These are phyloP conservation scores for Moricandia moricandioides DNA, from an alignment of 345 rosid genomes.

Conservation along the genomic window DNA sequence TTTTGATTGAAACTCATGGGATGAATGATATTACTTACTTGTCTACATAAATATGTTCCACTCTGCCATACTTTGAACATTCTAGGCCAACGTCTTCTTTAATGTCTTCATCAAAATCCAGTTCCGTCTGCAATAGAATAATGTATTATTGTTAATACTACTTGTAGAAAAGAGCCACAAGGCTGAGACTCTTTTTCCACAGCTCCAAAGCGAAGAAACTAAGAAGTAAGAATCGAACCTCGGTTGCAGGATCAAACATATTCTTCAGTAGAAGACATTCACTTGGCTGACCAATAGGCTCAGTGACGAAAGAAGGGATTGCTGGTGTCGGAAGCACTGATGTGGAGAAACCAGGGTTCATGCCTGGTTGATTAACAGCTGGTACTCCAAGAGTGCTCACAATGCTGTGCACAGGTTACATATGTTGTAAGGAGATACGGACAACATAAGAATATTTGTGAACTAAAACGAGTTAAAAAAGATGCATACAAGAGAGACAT, in stretches of 20 bases:
- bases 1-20: not conserved
- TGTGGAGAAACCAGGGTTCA: conserved; percentile 12
- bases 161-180: not conserved
- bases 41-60: conserved; percentile 73
- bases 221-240: conserved; percentile 44
- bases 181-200: not conserved
- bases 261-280: conserved; percentile 85
- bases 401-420: conserved; percentile 44
- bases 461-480: not conserved
- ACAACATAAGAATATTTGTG: not conserved
- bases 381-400: conserved; percentile 46
- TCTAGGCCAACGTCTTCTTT: conserved; percentile 79
- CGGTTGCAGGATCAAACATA: conserved; percentile 86
- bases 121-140: conserved; percentile 58
- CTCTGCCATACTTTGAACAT: conserved; percentile 77
- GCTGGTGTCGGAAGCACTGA: conserved; percentile 51
- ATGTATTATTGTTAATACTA: not conserved
- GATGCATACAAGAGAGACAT: conserved; percentile 6
- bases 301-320: conserved; percentile 47
- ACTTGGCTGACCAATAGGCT: conserved; percentile 70
- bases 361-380: conserved; percentile 44
- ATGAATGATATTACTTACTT: conserved; percentile 50
- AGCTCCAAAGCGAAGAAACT: too few species aligned
- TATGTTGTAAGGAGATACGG: not conserved
- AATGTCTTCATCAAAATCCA: conserved; percentile 74